phyloP scores from a whole-genome alignment of 148 eudicot species.

The Amaranthus hypochondriacus region DNA sequence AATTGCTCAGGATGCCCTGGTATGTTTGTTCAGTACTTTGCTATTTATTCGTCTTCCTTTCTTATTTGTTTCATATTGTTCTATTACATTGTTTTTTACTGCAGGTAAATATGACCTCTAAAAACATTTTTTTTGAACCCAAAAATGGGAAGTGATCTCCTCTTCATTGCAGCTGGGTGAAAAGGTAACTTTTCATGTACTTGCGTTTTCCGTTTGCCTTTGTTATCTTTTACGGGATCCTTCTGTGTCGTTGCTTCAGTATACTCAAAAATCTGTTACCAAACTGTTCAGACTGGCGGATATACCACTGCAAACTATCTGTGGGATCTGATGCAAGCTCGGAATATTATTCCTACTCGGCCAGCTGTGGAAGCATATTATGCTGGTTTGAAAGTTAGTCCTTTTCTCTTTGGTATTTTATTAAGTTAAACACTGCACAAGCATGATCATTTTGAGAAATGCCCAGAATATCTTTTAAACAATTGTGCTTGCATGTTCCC shows the following conservation, averaged over 20 bases:
- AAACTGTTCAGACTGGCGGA: constrained; percentile 61
- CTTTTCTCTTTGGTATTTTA: not conserved
- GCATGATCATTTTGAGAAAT: not conserved
- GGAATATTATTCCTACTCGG: constrained; percentile 35
- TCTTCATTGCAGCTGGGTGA: constrained; percentile 75
- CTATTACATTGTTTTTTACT: constrained; percentile 12
- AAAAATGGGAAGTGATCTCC: constrained; percentile 66
- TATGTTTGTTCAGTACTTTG: constrained; percentile 26
- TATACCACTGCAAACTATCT: constrained; percentile 64
- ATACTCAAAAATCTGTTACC: not conserved
- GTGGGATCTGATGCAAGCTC: constrained; percentile 90
- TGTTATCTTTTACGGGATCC: not conserved
- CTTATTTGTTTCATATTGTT: not conserved
- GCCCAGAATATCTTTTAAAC: not conserved
- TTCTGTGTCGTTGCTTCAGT: not conserved
- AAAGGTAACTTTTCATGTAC: constrained; percentile 42
- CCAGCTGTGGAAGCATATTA: constrained; percentile 79
- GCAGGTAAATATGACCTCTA: constrained; percentile 57
- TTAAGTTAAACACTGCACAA: not conserved
- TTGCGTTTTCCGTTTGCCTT: not conserved
- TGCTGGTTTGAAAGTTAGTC: constrained; percentile 72
- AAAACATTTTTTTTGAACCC: constrained; percentile 39
- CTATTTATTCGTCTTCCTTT: constrained; percentile 2
- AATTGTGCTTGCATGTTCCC: not conserved
- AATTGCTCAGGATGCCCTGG: constrained; percentile 75